Percentiles rank a stretch among this genome's conserved stretches.
Evolutionary conservation across 2,329 filamentous ascomycete species (phyloP).

Genomic region (Aspergillus hiratsukae): DNA sequence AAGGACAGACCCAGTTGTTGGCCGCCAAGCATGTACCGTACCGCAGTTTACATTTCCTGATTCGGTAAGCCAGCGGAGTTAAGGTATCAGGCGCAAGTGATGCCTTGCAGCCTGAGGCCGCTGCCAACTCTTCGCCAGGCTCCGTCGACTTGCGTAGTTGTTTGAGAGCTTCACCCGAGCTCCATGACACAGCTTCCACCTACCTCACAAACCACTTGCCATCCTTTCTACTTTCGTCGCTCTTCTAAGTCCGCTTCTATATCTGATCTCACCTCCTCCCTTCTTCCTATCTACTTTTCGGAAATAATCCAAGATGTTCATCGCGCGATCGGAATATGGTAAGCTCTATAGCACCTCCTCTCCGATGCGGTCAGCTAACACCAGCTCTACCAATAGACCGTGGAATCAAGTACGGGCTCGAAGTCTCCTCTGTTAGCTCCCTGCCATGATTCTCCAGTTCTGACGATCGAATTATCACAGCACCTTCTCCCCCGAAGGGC

Average conservation of each 20-base stretch:
- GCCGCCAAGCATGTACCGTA: constrained; percentile 8
- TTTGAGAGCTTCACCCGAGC: constrained; percentile 28
- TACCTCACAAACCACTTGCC: constrained; percentile 9
- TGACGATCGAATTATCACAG: constrained; percentile 44
- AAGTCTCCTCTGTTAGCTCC: constrained; percentile 1
- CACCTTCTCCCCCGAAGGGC: constrained; percentile 99
- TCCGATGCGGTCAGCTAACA: constrained; percentile 33
- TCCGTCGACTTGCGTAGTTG: constrained; percentile 34
- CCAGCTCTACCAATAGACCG: constrained; percentile 60
- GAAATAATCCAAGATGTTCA: constrained; percentile 76
- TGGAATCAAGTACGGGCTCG: constrained; percentile 79
- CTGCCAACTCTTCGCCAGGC: constrained; percentile 26
- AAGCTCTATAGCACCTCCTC: constrained; percentile 42
- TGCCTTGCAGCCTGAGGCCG: constrained; percentile 20
- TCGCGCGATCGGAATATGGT: constrained; percentile 99
- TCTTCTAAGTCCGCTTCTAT: neutral
- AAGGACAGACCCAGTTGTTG: neutral
- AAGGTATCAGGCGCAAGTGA: constrained; percentile 7
- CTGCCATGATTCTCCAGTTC: constrained; percentile 7
- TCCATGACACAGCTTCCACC: constrained; percentile 18
- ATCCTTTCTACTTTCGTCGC: neutral
- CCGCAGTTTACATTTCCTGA: constrained; percentile 8
- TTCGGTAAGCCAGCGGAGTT: neutral
- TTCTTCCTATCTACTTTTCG: constrained; percentile 4
- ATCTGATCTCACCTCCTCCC: neutral